These are phyloP conservation scores for Pythium dissimile DNA, from an alignment of 352 stramenopile species.

Conservation along the genomic window DNA sequence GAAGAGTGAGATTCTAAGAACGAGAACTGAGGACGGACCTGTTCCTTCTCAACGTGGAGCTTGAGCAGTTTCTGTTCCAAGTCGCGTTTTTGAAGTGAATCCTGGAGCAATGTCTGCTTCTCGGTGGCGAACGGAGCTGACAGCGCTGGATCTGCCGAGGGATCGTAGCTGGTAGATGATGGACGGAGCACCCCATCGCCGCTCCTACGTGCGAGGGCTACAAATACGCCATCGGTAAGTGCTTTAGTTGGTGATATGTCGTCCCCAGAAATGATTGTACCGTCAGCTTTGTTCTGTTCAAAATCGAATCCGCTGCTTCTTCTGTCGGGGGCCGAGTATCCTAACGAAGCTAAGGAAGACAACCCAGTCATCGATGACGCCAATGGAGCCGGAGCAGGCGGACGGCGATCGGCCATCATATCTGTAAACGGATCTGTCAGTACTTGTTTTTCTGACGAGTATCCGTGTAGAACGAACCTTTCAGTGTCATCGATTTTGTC, in stretches of 20 bases:
- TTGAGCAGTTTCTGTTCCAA: conserved; percentile 41
- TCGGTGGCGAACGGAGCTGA: conserved; percentile 37
- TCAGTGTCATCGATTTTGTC: conserved; percentile 20
- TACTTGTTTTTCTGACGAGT: neutral
- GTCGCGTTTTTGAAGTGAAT: conserved; percentile 34
- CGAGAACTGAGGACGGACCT: conserved; percentile 19
- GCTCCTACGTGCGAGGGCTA: neutral
- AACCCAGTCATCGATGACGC: neutral
- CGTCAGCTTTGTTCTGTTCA: conserved; percentile 28
- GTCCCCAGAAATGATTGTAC: too few relatives aligned
- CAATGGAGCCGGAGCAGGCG: neutral
- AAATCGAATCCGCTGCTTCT: conserved; percentile 3
- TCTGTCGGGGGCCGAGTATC: conserved; percentile 2
- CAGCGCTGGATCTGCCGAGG: conserved; percentile 22
- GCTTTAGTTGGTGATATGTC: too few relatives aligned
- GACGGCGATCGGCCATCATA: conserved; percentile 18
- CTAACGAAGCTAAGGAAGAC: conserved; percentile 8
- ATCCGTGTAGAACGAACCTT: conserved; percentile 12
- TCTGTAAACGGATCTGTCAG: too few relatives aligned
- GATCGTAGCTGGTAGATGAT: too few relatives aligned
- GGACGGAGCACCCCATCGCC: neutral
- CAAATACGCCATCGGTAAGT: too few relatives aligned
- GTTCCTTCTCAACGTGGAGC: conserved; percentile 44
- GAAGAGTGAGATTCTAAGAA: neutral
- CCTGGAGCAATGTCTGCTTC: conserved; percentile 38